Base-by-base conservation (phyloP, 169 alveolate genomes). In the Eimeria maxima region DNA sequence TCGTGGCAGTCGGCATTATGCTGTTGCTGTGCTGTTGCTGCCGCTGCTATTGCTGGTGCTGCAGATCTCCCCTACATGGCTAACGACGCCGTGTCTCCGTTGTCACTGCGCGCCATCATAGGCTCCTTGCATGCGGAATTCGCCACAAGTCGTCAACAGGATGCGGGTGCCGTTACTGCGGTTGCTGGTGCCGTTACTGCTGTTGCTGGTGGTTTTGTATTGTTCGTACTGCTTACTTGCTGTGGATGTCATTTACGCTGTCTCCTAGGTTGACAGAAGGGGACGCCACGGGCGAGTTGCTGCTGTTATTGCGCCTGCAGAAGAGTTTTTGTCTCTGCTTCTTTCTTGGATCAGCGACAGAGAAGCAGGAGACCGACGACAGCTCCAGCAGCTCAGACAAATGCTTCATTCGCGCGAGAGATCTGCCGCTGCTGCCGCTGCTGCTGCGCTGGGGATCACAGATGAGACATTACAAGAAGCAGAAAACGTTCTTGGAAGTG, bases 101-200 rank as follows among this genome's bases (percentile, higher is more conserved):
- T 73, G 91, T 71, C 86, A 33, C 71, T 73, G 29, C 60, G 95
- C 44, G 67, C 84, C 42, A 60, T 91, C 50, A 71, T 91, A 33
- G 95, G 95, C 63, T 71, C 90, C 53, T 84, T 76, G 83, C 95
- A 91, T 57, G 84, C 95, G 71, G 95, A 91, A 57, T 91, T 91
- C 71, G 95, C 95, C 47, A 74, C 91, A n/a, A 73, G 81, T 22
- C 78, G 86, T 14, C 95, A 91, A 55, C 95, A 91, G 69, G 95
- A 91, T 60, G 95, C 95, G 50, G 90, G 90, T 80, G 27, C 47
- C 73, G 14, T 24, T 5, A 20, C 18, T 8, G 33, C 69, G 24
- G 10, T 53, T 80, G 24, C 73, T 44, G 22, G 38, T 74, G 63
- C 16, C 20, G 63, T 20, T 74, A 50, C 6, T 80, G 63, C 69